Base-by-base conservation (phyloP, 2,329 filamentous ascomycete genomes). In the Aspergillus viridinutans region DNA sequence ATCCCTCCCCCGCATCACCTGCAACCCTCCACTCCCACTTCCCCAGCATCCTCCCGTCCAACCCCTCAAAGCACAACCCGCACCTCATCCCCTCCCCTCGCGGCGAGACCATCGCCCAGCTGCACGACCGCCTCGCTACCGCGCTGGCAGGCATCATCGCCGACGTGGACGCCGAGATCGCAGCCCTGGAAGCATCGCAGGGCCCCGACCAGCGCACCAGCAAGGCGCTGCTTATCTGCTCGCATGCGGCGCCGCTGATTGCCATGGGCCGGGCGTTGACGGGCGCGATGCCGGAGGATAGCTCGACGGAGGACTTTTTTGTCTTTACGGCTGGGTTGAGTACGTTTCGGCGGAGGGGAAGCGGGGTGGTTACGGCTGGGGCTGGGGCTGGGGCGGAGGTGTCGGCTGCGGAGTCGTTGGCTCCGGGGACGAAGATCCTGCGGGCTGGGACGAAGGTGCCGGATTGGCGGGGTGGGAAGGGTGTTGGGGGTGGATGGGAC, bases 231-330 rank as follows among this genome's bases (percentile, higher is more conserved):
- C 74, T 97, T 43, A 81, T 99, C 42, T 96, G 90, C 75, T 89
- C 90, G 1, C 94, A 99, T 77, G 94, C 94, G 1, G 94, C 94
- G 3, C 85, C 88, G 10, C 83, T 97, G 67, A 97, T 99, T 70
- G 88, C 90, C 8, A 83, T 94, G 63, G 93, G 93, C 0, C 83
- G 94, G 43, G 86, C 85, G 1, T 78, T 99, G 65, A 97, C 92
- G 1, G 92, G 91, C 0, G 67, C 74, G 21, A 86, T 93, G 81
- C 92, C 92, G 0, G 81, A 85, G 0, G 85, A 88, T 69, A 80
- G 85, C 29, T 84, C 84, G 7, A 83, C 83, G 53, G 88, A 94
- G 61, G 92, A 97, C 72, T 97, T 96, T 71, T 80, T 83, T 58
- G 90, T 90, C 59, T 96, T 88, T 71, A 96, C 92, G 1, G 93